phyloP scores from a whole-genome alignment of 805 yeast genomes.

The Candida arabinofermentans region DNA sequence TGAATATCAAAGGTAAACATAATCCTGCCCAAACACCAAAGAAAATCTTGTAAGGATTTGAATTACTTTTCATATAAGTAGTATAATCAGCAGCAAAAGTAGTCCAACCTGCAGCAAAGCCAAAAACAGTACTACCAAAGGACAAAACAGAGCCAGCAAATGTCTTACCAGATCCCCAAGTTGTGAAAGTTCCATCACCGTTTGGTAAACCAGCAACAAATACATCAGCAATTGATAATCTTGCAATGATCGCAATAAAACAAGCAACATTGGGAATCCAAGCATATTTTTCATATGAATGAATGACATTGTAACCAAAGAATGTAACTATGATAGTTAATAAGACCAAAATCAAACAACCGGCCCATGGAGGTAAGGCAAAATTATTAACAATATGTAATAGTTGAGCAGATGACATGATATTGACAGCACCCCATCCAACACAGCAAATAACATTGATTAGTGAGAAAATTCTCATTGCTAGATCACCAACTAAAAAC shows the following conservation, averaged over 20 bases:
- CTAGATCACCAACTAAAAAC: slow-evolving; percentile 69
- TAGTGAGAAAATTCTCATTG: slow-evolving; percentile 72
- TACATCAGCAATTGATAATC: slow-evolving; percentile 63
- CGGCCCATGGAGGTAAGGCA: slow-evolving; percentile 85
- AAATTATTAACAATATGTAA: slow-evolving; percentile 67
- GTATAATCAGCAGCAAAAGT: slow-evolving; percentile 92
- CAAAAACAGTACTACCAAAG: slow-evolving; percentile 79
- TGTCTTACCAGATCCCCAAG: slow-evolving; percentile 50
- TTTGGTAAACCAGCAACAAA: slow-evolving; percentile 48
- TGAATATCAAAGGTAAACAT: slow-evolving; percentile 63
- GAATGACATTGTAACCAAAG: slow-evolving; percentile 83
- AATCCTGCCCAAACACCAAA: slow-evolving; percentile 61
- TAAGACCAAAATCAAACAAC: slow-evolving; percentile 67
- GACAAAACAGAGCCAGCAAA: slow-evolving; percentile 76
- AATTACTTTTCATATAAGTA: slow-evolving; percentile 71
- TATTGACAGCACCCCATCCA: slow-evolving; percentile 95
- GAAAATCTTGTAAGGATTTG: slow-evolving; percentile 58
- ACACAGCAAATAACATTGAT: slow-evolving; percentile 82
- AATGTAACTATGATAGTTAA: slow-evolving; percentile 70
- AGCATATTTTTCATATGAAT: slow-evolving; percentile 74
- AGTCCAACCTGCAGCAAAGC: slow-evolving; percentile 94
- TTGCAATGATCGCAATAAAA: slow-evolving; percentile 74
- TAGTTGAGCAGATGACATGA: slow-evolving; percentile 83
- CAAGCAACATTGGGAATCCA: slow-evolving; percentile 81
- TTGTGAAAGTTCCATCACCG: slow-evolving; percentile 23